Evolutionary conservation across 2,329 filamentous ascomycete genomes (phyloP), one percentile per base, ranked within the genome.

Genomic region (Didymella segeticola): DNA sequence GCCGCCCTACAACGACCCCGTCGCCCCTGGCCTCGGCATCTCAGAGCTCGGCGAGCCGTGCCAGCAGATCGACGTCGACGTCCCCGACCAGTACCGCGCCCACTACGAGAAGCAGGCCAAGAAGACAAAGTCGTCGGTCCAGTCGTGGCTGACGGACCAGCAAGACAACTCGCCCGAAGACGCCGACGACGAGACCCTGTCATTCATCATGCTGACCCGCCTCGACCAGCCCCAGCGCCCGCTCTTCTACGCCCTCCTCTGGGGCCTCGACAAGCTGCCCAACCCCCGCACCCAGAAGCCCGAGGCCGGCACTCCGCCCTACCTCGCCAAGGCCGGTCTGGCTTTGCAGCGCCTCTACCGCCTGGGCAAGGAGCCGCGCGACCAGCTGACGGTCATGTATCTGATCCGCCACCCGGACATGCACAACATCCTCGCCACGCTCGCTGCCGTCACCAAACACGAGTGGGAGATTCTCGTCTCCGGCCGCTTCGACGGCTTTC

Each of bases 401-500:
- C 84, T 98, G 41, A 83, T 97, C 59, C 91, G 89, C 72, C 89
- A 97, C 71, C 87, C 88, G 0, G 81, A 85, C 11, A 85, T 95
- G 42, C 93, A 98, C 72, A 89, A 95, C 67, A 86, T 96, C 26
- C 85, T 98, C 3, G 87, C 91, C 33, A 96, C 93, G 0, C 82
- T 97, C 43, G 88, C 90, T 29, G 91, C 93, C 46, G 95, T 98
- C 64, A 95, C 89, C 69, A 85, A 87, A 39, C 89, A 90, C n/a
- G 93, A 98, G 75, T 98, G 93, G 93, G 93, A 97, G 58, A 96
- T 98, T 49, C 82, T 98, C 11, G 91, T 89, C 4, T 97, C 93
- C 0, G 93, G 93, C 23, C 89, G 93, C 23, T 98, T 98, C 66
- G 93, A 97, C 69, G 93, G 93, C 4, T 98, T 98, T 76, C 82